Base-by-base conservation (phyloP, 805 yeast species). In the Cyberlindnera meyerae region DNA sequence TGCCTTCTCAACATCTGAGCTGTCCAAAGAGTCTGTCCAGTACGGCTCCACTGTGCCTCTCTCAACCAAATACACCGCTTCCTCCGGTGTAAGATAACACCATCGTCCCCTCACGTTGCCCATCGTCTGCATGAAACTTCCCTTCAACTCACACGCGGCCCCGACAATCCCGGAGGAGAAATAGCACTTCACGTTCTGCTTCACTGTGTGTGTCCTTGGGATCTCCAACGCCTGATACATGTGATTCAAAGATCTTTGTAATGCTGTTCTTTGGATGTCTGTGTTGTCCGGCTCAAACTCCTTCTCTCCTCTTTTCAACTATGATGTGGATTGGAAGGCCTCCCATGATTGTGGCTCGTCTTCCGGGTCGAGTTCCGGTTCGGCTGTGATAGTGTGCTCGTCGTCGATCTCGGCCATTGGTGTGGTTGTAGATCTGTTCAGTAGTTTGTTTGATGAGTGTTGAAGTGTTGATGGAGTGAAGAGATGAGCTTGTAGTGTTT, bases 231-330 rank as follows among this genome's bases (percentile, higher is more conserved):
- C 89, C 4, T 65, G 62, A 52, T 74, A 86, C 95, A 89, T 88
- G 20, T 81, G 77, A 21, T 71, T 60, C 36, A 84, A 64, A 9
- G 90, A 76, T 18, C 65, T 65, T 9, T 63, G 60, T 5, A 89
- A 64, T 13, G 63, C 57, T 4, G 54, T 41, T 5, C 50, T 55
- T 54, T 84, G 93, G 6, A 64, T 53, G 6, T 51, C 48, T 0
- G 88, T 79, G 1, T 85, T 87, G 54, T 82, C 90, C 0, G 94
- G 95, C 42, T 79, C 95, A 47, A 77, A 83, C 47, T 85, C 95
- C 55, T 89, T 89, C 39, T 78, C 88, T 2, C 96, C 95, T 42
- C 90, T 63, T 46, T 77, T 82, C 3, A 89, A 89, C 18, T 55
- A 40, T 1, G 54, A 29, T 2, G 50, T 42, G 5, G 40, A 37